phyloP scores from a whole-genome alignment of 192 early-diverging fungal genomes.

The Backusella parvicylindrica region DNA sequence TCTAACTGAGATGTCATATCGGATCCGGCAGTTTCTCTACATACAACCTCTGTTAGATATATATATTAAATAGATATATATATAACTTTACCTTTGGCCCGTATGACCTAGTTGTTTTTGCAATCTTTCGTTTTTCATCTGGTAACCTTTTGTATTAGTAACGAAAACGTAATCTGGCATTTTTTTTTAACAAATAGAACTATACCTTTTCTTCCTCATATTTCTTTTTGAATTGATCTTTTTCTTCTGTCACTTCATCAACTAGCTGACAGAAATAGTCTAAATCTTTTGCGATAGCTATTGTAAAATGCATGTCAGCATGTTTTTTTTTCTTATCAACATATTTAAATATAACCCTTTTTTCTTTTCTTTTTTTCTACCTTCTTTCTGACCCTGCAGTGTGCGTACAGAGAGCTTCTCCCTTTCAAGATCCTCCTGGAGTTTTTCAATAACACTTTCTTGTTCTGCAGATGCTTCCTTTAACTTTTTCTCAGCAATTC shows the following conservation, averaged over 20 bases:
- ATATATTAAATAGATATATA: background rate
- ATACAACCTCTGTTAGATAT: background rate
- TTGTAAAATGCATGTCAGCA: background rate
- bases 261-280: slow-evolving; percentile 30
- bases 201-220: slow-evolving; percentile 31
- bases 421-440: slow-evolving; percentile 12
- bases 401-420: slow-evolving; percentile 13
- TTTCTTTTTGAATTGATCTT: slow-evolving; percentile 12
- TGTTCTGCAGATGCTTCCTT: background rate
- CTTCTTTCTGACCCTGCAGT: slow-evolving; percentile 35
- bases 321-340: background rate
- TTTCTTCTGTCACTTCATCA: slow-evolving; percentile 26
- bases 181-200: background rate
- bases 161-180: background rate
- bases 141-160: background rate
- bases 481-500: background rate
- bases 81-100: background rate
- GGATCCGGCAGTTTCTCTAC: background rate
- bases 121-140: background rate
- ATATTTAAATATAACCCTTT: background rate
- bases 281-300: slow-evolving; percentile 31
- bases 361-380: background rate
- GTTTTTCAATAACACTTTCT: background rate
- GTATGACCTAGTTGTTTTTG: background rate
- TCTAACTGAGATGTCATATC: background rate